Conservation (phyloP, 164 flowering plant genomes). For the Aristolochia fimbriata region DNA sequence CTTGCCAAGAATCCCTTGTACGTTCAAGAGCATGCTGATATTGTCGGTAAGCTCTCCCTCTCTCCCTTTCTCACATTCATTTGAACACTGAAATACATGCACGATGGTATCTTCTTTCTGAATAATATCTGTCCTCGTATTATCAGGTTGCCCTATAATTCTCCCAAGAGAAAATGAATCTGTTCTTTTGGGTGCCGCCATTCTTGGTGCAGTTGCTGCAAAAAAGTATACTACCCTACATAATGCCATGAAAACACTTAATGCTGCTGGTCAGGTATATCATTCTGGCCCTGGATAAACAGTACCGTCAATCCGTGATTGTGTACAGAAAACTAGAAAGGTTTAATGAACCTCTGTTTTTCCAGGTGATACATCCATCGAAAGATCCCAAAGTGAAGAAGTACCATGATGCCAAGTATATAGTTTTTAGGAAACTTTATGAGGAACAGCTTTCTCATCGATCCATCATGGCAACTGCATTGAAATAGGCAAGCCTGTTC, state of each 20-base stretch:
- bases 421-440: slow-evolving; percentile 61
- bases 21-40: slow-evolving; percentile 88
- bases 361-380: slow-evolving; percentile 76
- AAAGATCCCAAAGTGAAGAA: slow-evolving; percentile 65
- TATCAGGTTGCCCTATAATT: slow-evolving; percentile 69
- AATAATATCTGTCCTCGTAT: background rate
- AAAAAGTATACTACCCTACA: slow-evolving; percentile 58
- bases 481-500: slow-evolving; percentile 15
- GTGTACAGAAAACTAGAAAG: too few relatives aligned
- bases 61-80: background rate
- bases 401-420: slow-evolving; percentile 87
- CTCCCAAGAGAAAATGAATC: slow-evolving; percentile 87
- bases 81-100: background rate
- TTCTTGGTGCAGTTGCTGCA: slow-evolving; percentile 91
- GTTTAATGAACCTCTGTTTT: background rate
- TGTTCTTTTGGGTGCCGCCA: slow-evolving; percentile 90
- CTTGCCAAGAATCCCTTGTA: slow-evolving; percentile 70
- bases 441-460: slow-evolving; percentile 76
- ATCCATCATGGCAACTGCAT: slow-evolving; percentile 58
- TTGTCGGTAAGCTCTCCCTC: slow-evolving; percentile 39
- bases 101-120: background rate
- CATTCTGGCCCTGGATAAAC: background rate
- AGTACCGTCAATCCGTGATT: too few relatives aligned
- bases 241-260: slow-evolving; percentile 85
- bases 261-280: slow-evolving; percentile 85